phyloP scores from a whole-genome alignment of 2,329 filamentous ascomycete species.

The Lachnellula arida region DNA sequence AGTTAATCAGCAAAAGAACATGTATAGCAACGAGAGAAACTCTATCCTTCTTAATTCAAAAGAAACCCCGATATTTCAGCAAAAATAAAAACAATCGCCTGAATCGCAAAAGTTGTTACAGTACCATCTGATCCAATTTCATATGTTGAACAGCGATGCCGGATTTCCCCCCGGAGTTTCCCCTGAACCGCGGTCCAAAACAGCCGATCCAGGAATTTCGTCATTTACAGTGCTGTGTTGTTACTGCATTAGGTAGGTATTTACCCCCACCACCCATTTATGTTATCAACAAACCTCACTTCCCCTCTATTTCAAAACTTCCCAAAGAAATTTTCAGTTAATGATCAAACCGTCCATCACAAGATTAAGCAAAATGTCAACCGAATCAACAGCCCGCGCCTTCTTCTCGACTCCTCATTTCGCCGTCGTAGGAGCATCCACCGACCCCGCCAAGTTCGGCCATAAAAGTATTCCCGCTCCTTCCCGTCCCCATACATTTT shows the following conservation, averaged over 20 bases:
- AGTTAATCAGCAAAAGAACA: background rate
- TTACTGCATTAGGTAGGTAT: too few relatives aligned
- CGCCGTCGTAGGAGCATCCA: slow-evolving; percentile 86
- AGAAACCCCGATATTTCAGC: background rate
- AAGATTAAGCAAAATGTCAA: slow-evolving; percentile 44
- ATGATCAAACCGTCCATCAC: background rate
- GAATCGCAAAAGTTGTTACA: background rate
- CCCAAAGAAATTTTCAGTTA: background rate
- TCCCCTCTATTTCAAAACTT: background rate
- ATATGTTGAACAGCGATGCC: slow-evolving; percentile 2
- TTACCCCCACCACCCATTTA: too few relatives aligned
- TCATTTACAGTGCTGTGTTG: too few relatives aligned
- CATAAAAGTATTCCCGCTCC: slow-evolving; percentile 64
- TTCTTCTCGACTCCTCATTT: slow-evolving; percentile 81
- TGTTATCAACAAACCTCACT: too few relatives aligned
- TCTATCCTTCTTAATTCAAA: background rate
- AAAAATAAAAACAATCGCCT: background rate
- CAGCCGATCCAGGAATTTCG: background rate
- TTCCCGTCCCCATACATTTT: too few relatives aligned
- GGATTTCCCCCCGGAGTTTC: background rate
- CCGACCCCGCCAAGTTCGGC: slow-evolving; percentile 79
- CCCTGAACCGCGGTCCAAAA: background rate
- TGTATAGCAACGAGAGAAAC: background rate
- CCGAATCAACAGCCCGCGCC: slow-evolving; percentile 65
- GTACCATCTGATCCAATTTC: background rate